These are phyloP conservation scores for Saccharum hybrid DNA, from an alignment of 202 grass and related monocot species.

Conservation along the genomic window DNA sequence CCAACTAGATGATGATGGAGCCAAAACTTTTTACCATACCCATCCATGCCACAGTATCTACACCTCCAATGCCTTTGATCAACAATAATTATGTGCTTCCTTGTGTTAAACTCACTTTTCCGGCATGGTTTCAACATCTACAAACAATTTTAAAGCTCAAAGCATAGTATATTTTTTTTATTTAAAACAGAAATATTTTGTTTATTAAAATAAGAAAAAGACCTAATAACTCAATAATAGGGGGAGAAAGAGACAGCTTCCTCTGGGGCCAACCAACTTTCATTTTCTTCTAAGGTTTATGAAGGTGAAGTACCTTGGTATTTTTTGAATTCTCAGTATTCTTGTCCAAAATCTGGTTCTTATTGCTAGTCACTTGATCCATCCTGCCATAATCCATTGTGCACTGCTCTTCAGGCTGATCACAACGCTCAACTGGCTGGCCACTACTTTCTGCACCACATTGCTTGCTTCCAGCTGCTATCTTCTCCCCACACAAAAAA, in stretches of 20 bases:
- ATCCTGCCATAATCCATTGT: constrained; percentile 22
- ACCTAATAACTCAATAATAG: constrained; percentile 41
- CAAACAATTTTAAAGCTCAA: constrained; percentile 42
- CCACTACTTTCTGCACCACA: constrained; percentile 32
- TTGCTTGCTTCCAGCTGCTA: constrained; percentile 43
- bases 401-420: constrained; percentile 37
- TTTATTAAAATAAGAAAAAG: constrained; percentile 29
- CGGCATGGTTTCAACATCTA: constrained; percentile 34
- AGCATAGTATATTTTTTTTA: background rate
- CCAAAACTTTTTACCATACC: constrained; percentile 49
- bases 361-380: constrained; percentile 24
- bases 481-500: constrained; percentile 36
- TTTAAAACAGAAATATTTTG: constrained; percentile 30
- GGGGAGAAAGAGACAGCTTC: constrained; percentile 7
- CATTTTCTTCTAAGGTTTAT: constrained; percentile 14
- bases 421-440: constrained; percentile 14
- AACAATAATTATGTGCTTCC: constrained; percentile 54
- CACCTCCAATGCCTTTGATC: constrained; percentile 58
- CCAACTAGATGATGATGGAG: constrained; percentile 55
- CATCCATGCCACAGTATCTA: constrained; percentile 57
- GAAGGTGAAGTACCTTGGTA: constrained; percentile 43
- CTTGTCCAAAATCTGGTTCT: constrained; percentile 34
- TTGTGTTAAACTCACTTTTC: constrained; percentile 48
- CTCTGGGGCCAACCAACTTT: background rate
- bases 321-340: constrained; percentile 33